A percentile compares a stretch with the other conserved stretches of the same genome.
Evolutionary conservation across 768 basidiomycete genomes (phyloP).

Genomic region (Coprinopsis sp.): DNA sequence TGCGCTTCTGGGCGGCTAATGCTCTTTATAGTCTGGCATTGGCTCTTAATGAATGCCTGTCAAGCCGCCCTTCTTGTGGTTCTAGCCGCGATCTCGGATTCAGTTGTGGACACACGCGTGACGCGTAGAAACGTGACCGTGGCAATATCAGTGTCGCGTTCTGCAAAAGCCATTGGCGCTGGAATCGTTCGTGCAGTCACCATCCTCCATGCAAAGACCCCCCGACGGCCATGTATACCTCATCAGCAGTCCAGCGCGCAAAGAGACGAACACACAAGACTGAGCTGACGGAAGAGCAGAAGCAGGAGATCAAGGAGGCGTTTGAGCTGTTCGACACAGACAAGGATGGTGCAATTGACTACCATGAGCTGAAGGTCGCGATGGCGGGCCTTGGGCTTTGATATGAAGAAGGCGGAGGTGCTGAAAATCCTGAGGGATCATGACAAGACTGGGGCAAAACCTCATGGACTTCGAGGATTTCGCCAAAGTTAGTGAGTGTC

Average conservation of each 20-base stretch:
- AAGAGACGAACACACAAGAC: conserved; percentile 68
- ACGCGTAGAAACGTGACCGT: background rate
- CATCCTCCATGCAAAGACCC: background rate
- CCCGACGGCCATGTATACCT: conserved; percentile 47
- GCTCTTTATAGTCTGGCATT: no score
- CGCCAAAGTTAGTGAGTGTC: conserved; percentile 79
- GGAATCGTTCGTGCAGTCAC: no score
- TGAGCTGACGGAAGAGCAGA: conserved; percentile 83
- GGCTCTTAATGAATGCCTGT: no score
- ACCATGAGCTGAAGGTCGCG: conserved; percentile 98
- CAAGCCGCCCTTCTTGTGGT: no score
- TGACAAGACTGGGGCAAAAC: conserved; percentile 74
- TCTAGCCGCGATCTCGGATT: no score
- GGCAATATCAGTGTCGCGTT: background rate
- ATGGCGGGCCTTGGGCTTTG: conserved; percentile 98
- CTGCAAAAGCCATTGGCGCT: no score
- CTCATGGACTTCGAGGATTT: conserved; percentile 94
- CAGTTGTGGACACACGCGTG: no score
- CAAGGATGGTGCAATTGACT: conserved; percentile 94
- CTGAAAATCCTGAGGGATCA: conserved; percentile 90
- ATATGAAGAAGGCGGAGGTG: conserved; percentile 97
- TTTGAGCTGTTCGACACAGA: conserved; percentile 99
- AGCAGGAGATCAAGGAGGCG: conserved; percentile 96
- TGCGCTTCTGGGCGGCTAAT: no score
- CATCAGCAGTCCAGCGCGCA: conserved; percentile 69